phyloP scores from a whole-genome alignment of 306 rosid genomes.

The Cicer judaicum region DNA sequence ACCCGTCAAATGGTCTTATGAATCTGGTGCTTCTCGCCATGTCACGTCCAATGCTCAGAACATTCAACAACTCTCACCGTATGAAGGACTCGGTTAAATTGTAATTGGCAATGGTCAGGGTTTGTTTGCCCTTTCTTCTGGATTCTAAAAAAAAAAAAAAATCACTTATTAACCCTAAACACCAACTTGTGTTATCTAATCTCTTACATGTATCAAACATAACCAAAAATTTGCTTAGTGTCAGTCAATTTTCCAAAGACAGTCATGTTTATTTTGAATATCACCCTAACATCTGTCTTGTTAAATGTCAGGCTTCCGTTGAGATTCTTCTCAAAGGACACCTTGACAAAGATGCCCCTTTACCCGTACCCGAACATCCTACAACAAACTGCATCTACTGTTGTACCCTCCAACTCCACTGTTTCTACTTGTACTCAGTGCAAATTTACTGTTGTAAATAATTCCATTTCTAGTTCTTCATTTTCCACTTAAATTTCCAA shows the following conservation, averaged over 20 bases:
- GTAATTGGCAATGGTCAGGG: background rate
- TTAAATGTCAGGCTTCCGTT: background rate
- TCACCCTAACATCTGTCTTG: background rate
- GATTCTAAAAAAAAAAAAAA: background rate
- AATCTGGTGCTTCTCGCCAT: background rate
- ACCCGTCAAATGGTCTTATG: background rate
- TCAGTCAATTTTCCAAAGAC: background rate
- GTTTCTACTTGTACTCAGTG: too few relatives aligned
- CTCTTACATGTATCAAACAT: background rate
- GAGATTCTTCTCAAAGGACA: background rate
- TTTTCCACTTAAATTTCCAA: background rate
- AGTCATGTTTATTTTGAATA: background rate
- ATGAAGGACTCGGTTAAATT: background rate
- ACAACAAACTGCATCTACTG: background rate
- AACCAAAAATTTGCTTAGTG: background rate
- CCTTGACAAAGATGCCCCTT: background rate
- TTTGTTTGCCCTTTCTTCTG: background rate
- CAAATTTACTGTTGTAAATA: too few relatives aligned
- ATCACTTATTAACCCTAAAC: background rate
- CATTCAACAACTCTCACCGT: background rate
- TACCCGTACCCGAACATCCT: background rate
- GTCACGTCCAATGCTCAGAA: background rate
- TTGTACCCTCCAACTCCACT: too few relatives aligned
- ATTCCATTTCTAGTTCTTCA: background rate
- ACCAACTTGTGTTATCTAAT: background rate